Conservation (phyloP, 2,329 filamentous ascomycete genomes). For the Fusarium temperatum region DNA sequence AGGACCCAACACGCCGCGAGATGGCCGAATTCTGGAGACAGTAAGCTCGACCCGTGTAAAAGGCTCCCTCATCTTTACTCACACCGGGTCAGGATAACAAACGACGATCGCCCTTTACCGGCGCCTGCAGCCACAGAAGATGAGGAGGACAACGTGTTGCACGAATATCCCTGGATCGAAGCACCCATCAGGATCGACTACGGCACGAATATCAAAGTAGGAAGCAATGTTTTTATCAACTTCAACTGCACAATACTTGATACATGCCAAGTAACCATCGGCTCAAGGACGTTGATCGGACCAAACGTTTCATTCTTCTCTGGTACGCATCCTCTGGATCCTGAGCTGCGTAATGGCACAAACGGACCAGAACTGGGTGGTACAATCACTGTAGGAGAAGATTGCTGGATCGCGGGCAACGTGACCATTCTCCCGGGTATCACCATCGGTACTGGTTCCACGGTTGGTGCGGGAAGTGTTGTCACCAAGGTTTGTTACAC, state of each 20-base stretch:
- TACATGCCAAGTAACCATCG: constrained; percentile 77
- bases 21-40: constrained; percentile 75
- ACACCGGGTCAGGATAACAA: constrained; percentile 61
- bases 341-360: constrained; percentile 75
- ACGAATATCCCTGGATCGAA: constrained; percentile 74
- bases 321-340: constrained; percentile 81
- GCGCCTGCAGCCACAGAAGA: constrained; percentile 63
- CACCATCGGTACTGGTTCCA: constrained; percentile 77
- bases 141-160: constrained; percentile 72
- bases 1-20: constrained; percentile 67
- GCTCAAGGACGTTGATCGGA: constrained; percentile 79
- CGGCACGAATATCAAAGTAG: constrained; percentile 74
- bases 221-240: constrained; percentile 77
- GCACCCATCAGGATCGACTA: constrained; percentile 78
- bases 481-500: constrained; percentile 71
- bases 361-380: constrained; percentile 79
- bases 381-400: constrained; percentile 79
- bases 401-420: constrained; percentile 82
- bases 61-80: neutral
- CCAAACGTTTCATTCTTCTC: constrained; percentile 81
- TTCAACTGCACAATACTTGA: constrained; percentile 80
- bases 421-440: constrained; percentile 78
- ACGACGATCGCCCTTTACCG: constrained; percentile 71
- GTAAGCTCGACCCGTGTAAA: constrained; percentile 57
- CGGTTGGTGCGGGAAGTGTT: constrained; percentile 82